These are phyloP conservation scores for Apophysomyces ossiformis DNA, from an alignment of 371 early-diverging fungal species.

Conservation along the genomic window DNA sequence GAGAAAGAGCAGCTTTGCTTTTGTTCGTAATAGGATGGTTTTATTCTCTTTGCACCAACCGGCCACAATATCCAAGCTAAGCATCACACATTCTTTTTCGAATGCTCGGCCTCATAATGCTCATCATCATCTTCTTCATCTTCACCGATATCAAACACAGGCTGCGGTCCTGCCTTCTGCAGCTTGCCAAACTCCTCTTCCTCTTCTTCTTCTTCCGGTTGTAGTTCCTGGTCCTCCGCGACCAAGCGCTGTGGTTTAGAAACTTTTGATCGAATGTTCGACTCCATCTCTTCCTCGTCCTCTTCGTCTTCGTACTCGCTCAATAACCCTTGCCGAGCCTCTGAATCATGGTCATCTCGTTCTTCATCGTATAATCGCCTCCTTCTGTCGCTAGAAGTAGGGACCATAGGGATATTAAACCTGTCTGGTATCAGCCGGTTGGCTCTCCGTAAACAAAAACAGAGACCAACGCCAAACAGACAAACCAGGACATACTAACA, in stretches of 20 bases:
- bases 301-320: slow-evolving; percentile 27
- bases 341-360: slow-evolving; percentile 29
- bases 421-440: slow-evolving; percentile 47
- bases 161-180: slow-evolving; percentile 17
- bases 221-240: background rate
- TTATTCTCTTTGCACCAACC: too few species aligned
- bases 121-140: slow-evolving; percentile 22
- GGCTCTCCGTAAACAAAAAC: slow-evolving; percentile 44
- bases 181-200: slow-evolving; percentile 27
- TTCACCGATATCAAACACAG: slow-evolving; percentile 24
- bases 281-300: slow-evolving; percentile 21
- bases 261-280: slow-evolving; percentile 18
- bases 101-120: background rate
- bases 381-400: slow-evolving; percentile 26
- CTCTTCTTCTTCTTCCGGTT: slow-evolving; percentile 16
- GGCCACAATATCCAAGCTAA: too few species aligned
- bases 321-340: slow-evolving; percentile 39
- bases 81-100: too few species aligned
- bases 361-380: slow-evolving; percentile 24
- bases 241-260: slow-evolving; percentile 2
- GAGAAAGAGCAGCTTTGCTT: too few species aligned
- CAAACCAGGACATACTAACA: slow-evolving; percentile 34
- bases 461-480: slow-evolving; percentile 44
- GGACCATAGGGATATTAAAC: slow-evolving; percentile 41
- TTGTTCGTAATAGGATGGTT: too few species aligned